Base-by-base conservation (phyloP, 371 early-diverging fungal species). In the Apophysomyces sp. region DNA sequence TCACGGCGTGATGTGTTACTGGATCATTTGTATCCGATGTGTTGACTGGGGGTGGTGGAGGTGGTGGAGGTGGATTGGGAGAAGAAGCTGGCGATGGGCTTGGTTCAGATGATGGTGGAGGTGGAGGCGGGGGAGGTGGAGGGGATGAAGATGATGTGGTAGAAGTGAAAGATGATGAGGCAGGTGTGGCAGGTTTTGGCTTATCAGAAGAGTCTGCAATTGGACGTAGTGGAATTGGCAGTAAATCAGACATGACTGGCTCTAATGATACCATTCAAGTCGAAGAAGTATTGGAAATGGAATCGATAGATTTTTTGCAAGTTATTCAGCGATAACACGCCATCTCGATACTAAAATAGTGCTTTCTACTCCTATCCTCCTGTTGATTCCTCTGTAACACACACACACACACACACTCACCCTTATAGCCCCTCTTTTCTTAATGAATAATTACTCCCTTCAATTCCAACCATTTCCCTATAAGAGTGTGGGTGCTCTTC, bases 251-350 rank as follows among this genome's bases (percentile, higher is more conserved):
- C 49, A 44, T 34, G 27, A 16, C 32, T 27, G 34, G 34, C 11
- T 24, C 30, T 21, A 57, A 27, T 13, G 36, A 40, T 34, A 57
- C 32, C 29, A 57, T 36, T 54, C 36, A 40, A 40, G 49, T 44
- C 49, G 40, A 40, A 57, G 57, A 40, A 27, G 57, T 57, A 37
- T 34, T 21, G 36, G 34, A 37, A 57, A 40, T 32, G 34, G 34
- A 57, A 26, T 9, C 24, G 5, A 40, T n/a, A 30, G 57, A 18
- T 37, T 28, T 34, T 57, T 21, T 57, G 13, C 57, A 40, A 32
- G 13, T 57, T 36, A 57, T 26, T 21, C 32, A 34, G 31, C 21
- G 29, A 27, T 11, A 40, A 34, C 39, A 57, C 55, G 55, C 55
- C 8, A 21, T 18, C 26, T 30, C 55, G 32, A 24, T 15, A 36